phyloP scores from a whole-genome alignment of 2,329 filamentous ascomycete species.

The Orbilia javanica region DNA sequence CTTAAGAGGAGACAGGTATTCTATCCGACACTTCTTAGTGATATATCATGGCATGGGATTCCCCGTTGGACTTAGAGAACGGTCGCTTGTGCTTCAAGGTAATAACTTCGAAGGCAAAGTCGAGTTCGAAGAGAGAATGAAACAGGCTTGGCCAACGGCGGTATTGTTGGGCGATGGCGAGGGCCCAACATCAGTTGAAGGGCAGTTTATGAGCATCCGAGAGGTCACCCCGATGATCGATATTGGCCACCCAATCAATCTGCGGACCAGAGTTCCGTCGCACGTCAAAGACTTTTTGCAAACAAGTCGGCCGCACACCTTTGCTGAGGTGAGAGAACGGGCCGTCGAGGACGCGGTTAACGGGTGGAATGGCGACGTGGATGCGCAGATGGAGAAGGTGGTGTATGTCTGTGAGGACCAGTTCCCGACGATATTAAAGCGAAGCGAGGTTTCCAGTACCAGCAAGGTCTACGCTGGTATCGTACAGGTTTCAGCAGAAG shows the following conservation, averaged over 20 bases:
- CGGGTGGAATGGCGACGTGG: constrained; percentile 59
- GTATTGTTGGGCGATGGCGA: constrained; percentile 80
- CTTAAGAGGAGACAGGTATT: constrained; percentile 80
- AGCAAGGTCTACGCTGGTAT: constrained; percentile 77
- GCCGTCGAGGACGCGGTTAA: constrained; percentile 55
- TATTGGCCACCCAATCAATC: constrained; percentile 83
- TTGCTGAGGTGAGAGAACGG: constrained; percentile 54
- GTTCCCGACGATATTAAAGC: constrained; percentile 90
- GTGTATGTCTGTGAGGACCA: constrained; percentile 85
- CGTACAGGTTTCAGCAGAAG: constrained; percentile 88
- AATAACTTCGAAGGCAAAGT: constrained; percentile 80
- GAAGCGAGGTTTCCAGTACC: constrained; percentile 82
- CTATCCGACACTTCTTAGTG: constrained; percentile 91
- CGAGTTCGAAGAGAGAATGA: constrained; percentile 90
- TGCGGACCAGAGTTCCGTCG: constrained; percentile 84
- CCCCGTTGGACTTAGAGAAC: constrained; percentile 82
- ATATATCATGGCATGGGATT: constrained; percentile 91
- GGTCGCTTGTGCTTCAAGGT: constrained; percentile 92
- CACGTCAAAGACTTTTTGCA: constrained; percentile 88
- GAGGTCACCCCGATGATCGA: constrained; percentile 86
- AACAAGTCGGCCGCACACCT: constrained; percentile 59
- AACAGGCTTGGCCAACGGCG: constrained; percentile 87
- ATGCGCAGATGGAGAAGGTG: constrained; percentile 73
- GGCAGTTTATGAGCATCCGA: constrained; percentile 87
- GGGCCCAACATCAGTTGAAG: constrained; percentile 83